Evolutionary conservation across 1,284 basidiomycete genomes (phyloP).

Genomic region (Puccinia hordei): DNA sequence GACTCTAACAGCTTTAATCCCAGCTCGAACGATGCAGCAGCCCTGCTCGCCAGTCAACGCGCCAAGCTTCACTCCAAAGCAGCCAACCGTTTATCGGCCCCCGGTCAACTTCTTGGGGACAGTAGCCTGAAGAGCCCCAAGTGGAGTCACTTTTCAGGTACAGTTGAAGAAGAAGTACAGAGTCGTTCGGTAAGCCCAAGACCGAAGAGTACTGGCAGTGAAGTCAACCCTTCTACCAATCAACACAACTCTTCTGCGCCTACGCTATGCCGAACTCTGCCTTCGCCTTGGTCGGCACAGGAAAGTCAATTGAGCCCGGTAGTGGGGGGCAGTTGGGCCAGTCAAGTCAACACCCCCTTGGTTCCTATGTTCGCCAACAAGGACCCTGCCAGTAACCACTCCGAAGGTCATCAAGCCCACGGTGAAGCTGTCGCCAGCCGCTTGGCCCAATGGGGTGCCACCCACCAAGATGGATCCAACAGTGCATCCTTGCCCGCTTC

Average conservation of each 20-base stretch:
- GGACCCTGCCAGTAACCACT: constrained; percentile 59
- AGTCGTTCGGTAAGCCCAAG: constrained; percentile 60
- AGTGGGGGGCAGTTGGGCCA: constrained; percentile 80
- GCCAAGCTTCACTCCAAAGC: constrained; percentile 86
- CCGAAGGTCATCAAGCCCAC: constrained; percentile 63
- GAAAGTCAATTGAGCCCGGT: constrained; percentile 53
- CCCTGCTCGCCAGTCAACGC: constrained; percentile 81
- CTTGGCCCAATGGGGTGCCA: constrained; percentile 61
- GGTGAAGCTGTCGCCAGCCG: constrained; percentile 68
- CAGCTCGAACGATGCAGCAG: constrained; percentile 67
- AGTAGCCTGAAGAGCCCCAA: constrained; percentile 54
- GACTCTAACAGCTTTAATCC: constrained; percentile 40
- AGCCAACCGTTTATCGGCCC: constrained; percentile 87
- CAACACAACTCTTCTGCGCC: constrained; percentile 42
- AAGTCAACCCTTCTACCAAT: constrained; percentile 64
- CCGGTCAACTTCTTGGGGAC: constrained; percentile 68
- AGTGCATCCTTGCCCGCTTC: constrained; percentile 8
- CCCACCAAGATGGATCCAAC: constrained; percentile 28
- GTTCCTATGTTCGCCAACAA: constrained; percentile 80
- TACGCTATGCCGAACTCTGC: constrained; percentile 5
- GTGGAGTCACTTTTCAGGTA: constrained; percentile 59
- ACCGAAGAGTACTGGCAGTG: constrained; percentile 88
- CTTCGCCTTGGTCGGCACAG: constrained; percentile 43
- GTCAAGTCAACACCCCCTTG: constrained; percentile 94
- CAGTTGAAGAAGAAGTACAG: constrained; percentile 56